Conservation (phyloP, 2,329 filamentous ascomycete species). For the Diaporthe sp. region DNA sequence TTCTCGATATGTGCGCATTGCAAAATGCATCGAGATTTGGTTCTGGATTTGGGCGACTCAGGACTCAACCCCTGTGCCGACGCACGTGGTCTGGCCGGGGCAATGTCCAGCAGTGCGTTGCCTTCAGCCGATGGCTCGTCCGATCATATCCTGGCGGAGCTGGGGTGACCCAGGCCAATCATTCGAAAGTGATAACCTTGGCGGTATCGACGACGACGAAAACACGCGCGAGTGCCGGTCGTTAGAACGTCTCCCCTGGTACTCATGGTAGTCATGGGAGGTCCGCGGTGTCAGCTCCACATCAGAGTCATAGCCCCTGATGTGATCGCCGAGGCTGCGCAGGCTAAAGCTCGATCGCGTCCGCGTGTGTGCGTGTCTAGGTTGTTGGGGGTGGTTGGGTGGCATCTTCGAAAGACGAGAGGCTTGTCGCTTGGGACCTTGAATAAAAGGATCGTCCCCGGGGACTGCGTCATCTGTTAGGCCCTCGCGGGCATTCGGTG, state of each 20-base stretch:
- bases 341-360: conserved; percentile 62
- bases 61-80: neutral
- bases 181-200: conserved; percentile 61
- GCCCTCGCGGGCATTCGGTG: conserved; percentile 73
- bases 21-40: neutral
- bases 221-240: conserved; percentile 55
- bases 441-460: conserved; percentile 72
- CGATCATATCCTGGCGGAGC: conserved; percentile 63
- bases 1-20: neutral
- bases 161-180: conserved; percentile 55
- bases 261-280: conserved; percentile 54
- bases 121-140: conserved; percentile 68
- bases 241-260: conserved; percentile 42
- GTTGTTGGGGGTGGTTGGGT: conserved; percentile 50
- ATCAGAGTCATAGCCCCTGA: conserved; percentile 47
- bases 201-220: conserved; percentile 60
- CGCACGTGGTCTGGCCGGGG: neutral
- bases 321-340: conserved; percentile 56
- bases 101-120: neutral
- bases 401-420: conserved; percentile 68
- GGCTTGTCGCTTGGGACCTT: conserved; percentile 65
- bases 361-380: conserved; percentile 56
- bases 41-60: neutral
- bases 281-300: conserved; percentile 52
- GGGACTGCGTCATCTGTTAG: conserved; percentile 74